A percentile compares a stretch with the other conserved stretches of the same genome.
Conservation (phyloP, 495 filamentous ascomycete species). For the Lophium mytilinum region DNA sequence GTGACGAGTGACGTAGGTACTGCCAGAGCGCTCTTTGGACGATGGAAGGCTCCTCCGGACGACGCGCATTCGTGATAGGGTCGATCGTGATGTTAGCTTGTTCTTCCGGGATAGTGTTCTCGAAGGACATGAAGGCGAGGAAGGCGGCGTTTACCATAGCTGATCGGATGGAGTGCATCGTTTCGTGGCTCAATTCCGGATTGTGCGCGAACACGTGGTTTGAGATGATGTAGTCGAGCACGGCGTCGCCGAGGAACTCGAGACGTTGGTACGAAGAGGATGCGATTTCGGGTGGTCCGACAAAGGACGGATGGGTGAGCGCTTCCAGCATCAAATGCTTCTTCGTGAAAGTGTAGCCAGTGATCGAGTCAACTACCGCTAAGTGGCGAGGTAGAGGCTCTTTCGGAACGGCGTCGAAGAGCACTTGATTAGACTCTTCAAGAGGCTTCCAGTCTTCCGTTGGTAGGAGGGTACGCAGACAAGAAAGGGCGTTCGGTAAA, state of each 20-base stretch:
- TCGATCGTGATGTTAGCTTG: not conserved
- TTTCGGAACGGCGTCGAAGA: conserved; percentile 1
- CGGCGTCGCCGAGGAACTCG: conserved; percentile 83
- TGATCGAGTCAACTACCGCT: conserved; percentile 45
- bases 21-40: conserved; percentile 50
- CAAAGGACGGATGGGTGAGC: conserved; percentile 72
- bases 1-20: conserved; percentile 55
- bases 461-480: conserved; percentile 59
- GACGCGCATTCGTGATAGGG: conserved; percentile 22
- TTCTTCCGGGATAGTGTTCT: conserved; percentile 7
- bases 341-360: conserved; percentile 66
- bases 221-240: conserved; percentile 74
- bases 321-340: conserved; percentile 70
- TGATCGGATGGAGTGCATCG: conserved; percentile 68
- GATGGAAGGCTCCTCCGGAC: conserved; percentile 10
- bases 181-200: conserved; percentile 44
- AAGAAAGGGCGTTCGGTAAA: conserved; percentile 51
- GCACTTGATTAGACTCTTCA: conserved; percentile 1
- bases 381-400: conserved; percentile 21
- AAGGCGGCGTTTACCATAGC: conserved; percentile 78
- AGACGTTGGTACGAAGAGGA: conserved; percentile 71
- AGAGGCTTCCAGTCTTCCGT: conserved; percentile 17
- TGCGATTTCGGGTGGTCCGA: conserved; percentile 33
- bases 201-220: conserved; percentile 40
- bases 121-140: conserved; percentile 63